Evolutionary conservation across 1,284 basidiomycete genomes (phyloP), one percentile per base, ranked within the genome.

Genomic region (Laetiporus sulphureus): DNA sequence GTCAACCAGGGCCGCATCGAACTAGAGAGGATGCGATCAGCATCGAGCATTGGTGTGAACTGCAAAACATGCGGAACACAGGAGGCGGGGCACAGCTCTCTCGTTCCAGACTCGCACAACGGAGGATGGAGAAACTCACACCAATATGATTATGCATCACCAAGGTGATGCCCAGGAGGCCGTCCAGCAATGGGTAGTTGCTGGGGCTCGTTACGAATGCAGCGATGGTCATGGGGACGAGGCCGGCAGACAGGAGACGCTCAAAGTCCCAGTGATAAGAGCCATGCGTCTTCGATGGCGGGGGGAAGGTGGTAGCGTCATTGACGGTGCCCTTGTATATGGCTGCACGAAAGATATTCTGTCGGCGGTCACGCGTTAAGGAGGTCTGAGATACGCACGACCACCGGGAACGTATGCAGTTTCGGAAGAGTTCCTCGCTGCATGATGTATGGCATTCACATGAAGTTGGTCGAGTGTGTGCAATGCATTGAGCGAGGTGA

Each of bases 211-310:
- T 70, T 19, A 77, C 84, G 49, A 87, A 88, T 0, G 90, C 85
- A 27, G 84, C 83, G 21, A 75, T 85, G 15, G 91, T 93, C 56
- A 96, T 67, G 20, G 96, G 96, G 15, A 99, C 76, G 50, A 99
- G 80, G 19, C 82, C 71, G 0, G 89, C 94, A 1, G 89, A 85
- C 43, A 98, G 76, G 15, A 92, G 73, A 41, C 95, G 86, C 66
- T 99, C 95, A 60, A 98, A 97, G 1, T 91, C 83, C 95, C 95
- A 99, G 75, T 98, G 95, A 67, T 97, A 86, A 2, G 91, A 95
- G 38, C 96, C 95, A 58, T 96, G 89, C 3, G 79, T 65, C 59
- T 78, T 83, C 47, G 77, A 85, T 6, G 91, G 79, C 19, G 82
- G 62, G 22, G 94, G 94, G 73, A 92, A 96, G 16, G 81, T 68